Percentiles rank a stretch among this genome's conserved stretches.
Evolutionary conservation across 2,329 filamentous ascomycete genomes (phyloP).

Genomic region (Helotiales sp.): DNA sequence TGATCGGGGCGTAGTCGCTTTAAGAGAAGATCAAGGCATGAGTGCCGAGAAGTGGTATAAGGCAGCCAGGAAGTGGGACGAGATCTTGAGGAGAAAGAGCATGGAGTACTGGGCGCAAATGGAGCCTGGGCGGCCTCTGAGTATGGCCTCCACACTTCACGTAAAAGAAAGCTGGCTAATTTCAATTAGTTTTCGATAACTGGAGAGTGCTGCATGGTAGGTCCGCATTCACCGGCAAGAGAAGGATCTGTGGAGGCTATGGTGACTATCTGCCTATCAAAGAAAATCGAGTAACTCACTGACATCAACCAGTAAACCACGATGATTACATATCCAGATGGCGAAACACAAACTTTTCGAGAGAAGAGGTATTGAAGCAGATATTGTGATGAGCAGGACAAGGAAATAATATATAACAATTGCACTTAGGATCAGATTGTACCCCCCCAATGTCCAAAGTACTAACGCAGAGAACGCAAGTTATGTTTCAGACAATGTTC

Average conservation of each 20-base stretch:
- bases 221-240: slow-evolving; percentile 76
- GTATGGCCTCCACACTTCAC: slow-evolving; percentile 49
- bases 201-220: slow-evolving; percentile 92
- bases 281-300: not conserved
- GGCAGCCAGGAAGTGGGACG: slow-evolving; percentile 74
- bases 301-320: slow-evolving; percentile 58
- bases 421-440: too few relatives aligned
- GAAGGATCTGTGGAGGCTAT: slow-evolving; percentile 90
- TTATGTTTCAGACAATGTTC: too few relatives aligned
- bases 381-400: slow-evolving; percentile 25
- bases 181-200: slow-evolving; percentile 79
- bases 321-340: slow-evolving; percentile 81
- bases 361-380: slow-evolving; percentile 27
- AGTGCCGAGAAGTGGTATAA: slow-evolving; percentile 64
- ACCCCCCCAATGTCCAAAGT: too few relatives aligned
- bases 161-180: not conserved
- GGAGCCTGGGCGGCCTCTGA: slow-evolving; percentile 72
- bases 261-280: slow-evolving; percentile 54
- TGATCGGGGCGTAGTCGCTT: slow-evolving; percentile 65
- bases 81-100: slow-evolving; percentile 62
- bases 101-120: slow-evolving; percentile 82
- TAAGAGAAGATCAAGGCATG: slow-evolving; percentile 3
- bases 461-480: too few relatives aligned
- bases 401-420: not conserved
- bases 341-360: slow-evolving; percentile 65